phyloP scores from a whole-genome alignment of 306 rosid species.

The Trichosanthes truncata region DNA sequence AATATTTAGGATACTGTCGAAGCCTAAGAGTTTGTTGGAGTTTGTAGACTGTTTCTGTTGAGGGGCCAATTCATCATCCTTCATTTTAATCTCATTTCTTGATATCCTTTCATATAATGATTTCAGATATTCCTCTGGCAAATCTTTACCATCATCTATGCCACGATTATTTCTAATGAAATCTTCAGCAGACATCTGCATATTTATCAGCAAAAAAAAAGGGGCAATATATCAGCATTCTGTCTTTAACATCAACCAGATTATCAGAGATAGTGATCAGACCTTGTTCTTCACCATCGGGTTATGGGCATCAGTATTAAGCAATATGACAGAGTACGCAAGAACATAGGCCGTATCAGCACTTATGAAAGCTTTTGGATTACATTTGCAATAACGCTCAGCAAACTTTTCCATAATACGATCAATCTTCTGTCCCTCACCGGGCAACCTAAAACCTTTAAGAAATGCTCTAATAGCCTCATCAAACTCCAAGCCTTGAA shows the following conservation, averaged over 20 bases:
- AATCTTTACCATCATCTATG: slow-evolving; percentile 97
- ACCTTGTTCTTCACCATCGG: slow-evolving; percentile 97
- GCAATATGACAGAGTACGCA: slow-evolving; percentile 95
- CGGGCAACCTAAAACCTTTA: slow-evolving; percentile 94
- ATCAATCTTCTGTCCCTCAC: slow-evolving; percentile 98
- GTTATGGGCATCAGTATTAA: slow-evolving; percentile 95
- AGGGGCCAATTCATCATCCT: slow-evolving; percentile 63
- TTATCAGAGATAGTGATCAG: slow-evolving; percentile 12
- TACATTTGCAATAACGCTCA: slow-evolving; percentile 92
- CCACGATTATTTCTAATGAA: slow-evolving; percentile 97
- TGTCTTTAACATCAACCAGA: slow-evolving; percentile 15
- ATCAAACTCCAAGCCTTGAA: slow-evolving; percentile 88
- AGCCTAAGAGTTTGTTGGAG: slow-evolving; percentile 72
- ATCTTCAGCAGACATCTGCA: slow-evolving; percentile 99
- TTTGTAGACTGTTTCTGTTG: slow-evolving; percentile 73
- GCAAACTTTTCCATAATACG: slow-evolving; percentile 99
- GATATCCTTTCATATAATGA: slow-evolving; percentile 81
- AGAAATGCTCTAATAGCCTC: slow-evolving; percentile 92
- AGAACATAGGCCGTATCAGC: slow-evolving; percentile 99
- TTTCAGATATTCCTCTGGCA: slow-evolving; percentile 79
- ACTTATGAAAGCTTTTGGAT: slow-evolving; percentile 81
- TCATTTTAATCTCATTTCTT: slow-evolving; percentile 95
- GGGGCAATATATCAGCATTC: slow-evolving; percentile 1
- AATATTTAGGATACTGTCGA: slow-evolving; percentile 87
- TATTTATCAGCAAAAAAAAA: slow-evolving; percentile 13